A percentile compares a stretch with the other conserved stretches of the same genome.
Conservation (phyloP, 306 rosid genomes). For the Hippophae rhamnoides region DNA sequence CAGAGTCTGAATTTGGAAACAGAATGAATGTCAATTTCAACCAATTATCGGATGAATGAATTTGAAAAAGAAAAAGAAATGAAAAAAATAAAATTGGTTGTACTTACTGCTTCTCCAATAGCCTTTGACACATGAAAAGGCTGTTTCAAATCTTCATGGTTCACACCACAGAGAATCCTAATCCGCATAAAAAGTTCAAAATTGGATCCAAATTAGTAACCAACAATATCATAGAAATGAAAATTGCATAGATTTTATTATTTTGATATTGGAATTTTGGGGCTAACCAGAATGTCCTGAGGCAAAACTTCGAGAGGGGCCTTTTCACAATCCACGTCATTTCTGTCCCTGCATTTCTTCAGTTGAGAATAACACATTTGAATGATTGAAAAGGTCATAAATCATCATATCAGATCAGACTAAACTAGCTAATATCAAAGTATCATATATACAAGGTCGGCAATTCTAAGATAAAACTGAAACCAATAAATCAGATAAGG, state of each 20-base stretch:
- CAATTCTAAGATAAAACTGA: no score
- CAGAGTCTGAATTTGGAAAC: constrained; percentile 28
- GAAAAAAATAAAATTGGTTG: background rate
- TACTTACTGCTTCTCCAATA: constrained; percentile 52
- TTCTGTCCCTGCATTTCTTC: constrained; percentile 22
- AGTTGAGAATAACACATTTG: no score
- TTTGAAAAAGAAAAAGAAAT: background rate
- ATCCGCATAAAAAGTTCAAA: constrained; percentile 26
- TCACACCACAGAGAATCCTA: constrained; percentile 50
- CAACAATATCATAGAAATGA: background rate
- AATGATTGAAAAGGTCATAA: no score
- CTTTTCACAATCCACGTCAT: constrained; percentile 8
- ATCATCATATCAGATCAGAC: no score
- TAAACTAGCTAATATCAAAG: no score
- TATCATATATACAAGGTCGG: no score
- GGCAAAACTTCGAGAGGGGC: constrained; percentile 56
- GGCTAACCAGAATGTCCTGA: constrained; percentile 60
- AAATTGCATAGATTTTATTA: background rate
- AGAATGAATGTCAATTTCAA: constrained; percentile 16
- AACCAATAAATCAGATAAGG: no score
- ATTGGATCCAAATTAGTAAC: background rate
- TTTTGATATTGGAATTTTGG: background rate
- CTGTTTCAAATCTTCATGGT: constrained; percentile 64
- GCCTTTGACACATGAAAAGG: constrained; percentile 52
- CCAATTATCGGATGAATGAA: no score